Evolutionary conservation across 805 yeast species (phyloP).

Genomic region (Debaryomyces tyrocola): DNA sequence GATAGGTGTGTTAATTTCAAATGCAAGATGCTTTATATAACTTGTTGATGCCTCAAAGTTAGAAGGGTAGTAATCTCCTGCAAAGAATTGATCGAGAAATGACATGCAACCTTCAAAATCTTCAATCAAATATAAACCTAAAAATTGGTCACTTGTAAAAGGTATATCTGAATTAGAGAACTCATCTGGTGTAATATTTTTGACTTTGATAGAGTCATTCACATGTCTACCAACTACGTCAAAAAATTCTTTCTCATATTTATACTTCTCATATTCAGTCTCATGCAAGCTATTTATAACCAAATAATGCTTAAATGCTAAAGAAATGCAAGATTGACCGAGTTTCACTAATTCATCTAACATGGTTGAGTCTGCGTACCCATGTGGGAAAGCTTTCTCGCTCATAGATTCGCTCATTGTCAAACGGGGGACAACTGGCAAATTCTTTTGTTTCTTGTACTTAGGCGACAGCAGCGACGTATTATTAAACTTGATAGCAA

Average conservation of each 20-base stretch:
- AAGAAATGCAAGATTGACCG: neutral
- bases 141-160: neutral
- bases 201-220: neutral
- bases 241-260: neutral
- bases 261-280: neutral
- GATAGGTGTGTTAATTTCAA: conserved; percentile 1
- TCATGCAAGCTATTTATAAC: neutral
- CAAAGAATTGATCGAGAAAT: neutral
- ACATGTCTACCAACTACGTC: neutral
- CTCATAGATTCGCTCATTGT: neutral
- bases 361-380: neutral
- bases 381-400: neutral
- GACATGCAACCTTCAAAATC: neutral
- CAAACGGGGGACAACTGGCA: neutral
- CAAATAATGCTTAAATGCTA: neutral
- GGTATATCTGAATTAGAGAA: neutral
- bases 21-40: neutral
- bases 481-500: neutral
- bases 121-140: neutral
- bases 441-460: neutral
- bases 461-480: neutral
- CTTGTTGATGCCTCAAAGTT: neutral
- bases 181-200: neutral
- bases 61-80: neutral
- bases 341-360: neutral